phyloP scores from a whole-genome alignment of 1,139 yeast species.

The Suhomyces choctaworum region DNA sequence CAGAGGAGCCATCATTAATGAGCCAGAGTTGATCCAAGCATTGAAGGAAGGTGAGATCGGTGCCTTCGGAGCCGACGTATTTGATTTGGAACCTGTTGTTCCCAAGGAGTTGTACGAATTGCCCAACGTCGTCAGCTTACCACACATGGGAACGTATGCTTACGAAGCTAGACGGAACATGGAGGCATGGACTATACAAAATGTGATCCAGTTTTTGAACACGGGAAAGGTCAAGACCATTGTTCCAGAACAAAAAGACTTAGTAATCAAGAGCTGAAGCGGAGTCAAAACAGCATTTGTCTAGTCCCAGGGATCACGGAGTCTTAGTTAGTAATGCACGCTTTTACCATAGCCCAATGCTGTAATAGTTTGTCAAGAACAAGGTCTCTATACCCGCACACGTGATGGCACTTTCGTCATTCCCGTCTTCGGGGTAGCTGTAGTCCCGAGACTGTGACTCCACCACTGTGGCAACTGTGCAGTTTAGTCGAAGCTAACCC shows the following conservation, averaged over 20 bases:
- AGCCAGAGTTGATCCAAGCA: conserved; percentile 57
- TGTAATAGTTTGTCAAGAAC: too few relatives aligned
- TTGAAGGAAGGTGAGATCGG: conserved; percentile 71
- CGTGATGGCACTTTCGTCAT: too few relatives aligned
- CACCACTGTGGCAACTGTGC: too few relatives aligned
- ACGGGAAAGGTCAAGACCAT: conserved; percentile 65
- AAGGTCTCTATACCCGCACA: too few relatives aligned
- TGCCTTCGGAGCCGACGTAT: conserved; percentile 79
- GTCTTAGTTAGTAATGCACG: background rate
- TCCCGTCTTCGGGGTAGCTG: too few relatives aligned
- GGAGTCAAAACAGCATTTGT: too few relatives aligned
- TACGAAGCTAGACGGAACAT: conserved; percentile 55
- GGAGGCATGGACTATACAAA: conserved; percentile 57
- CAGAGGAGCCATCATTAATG: conserved; percentile 75
- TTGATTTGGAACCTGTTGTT: conserved; percentile 77
- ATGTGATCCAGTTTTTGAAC: conserved; percentile 41
- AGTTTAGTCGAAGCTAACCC: too few relatives aligned
- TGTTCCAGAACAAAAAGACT: conserved; percentile 61
- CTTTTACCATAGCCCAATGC: background rate
- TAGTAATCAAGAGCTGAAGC: too few relatives aligned
- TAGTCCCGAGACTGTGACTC: too few relatives aligned
- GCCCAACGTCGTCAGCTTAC: conserved; percentile 64
- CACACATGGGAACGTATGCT: conserved; percentile 84
- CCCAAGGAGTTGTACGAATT: conserved; percentile 55
- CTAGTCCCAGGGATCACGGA: too few relatives aligned